phyloP scores from a whole-genome alignment of 1,284 basidiomycete genomes.

The Phaffia rhodozyma region DNA sequence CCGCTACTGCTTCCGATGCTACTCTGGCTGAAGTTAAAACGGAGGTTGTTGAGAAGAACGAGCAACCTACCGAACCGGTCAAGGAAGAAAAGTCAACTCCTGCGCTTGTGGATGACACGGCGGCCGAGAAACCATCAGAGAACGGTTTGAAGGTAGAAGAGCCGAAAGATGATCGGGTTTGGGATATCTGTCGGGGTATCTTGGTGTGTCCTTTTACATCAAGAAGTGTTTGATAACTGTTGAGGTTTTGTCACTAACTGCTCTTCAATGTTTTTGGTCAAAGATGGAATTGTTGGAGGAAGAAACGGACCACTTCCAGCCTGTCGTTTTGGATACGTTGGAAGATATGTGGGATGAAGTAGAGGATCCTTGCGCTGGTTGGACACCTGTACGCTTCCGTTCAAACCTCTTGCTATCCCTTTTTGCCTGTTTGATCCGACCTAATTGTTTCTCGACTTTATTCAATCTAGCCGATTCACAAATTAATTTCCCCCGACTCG shows the following conservation, averaged over 20 bases:
- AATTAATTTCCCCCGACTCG: constrained; percentile 11
- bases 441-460: too few relatives aligned
- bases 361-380: constrained; percentile 20
- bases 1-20: neutral
- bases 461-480: constrained; percentile 6
- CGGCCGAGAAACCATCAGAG: neutral
- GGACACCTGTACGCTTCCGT: constrained; percentile 7
- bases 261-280: neutral
- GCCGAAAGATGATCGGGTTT: constrained; percentile 2
- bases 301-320: constrained; percentile 28
- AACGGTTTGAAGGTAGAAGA: neutral
- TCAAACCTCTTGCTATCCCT: too few relatives aligned
- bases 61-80: neutral
- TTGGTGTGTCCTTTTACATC: constrained; percentile 27
- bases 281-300: constrained; percentile 35
- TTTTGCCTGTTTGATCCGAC: too few relatives aligned
- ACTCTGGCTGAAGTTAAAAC: neutral
- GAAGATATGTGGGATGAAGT: constrained; percentile 23
- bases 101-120: neutral
- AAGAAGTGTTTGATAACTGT: neutral
- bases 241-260: neutral
- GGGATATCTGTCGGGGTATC: constrained; percentile 27
- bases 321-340: constrained; percentile 25
- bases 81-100: constrained; percentile 3
- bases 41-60: neutral